Percentiles rank a stretch among this genome's conserved stretches.
phyloP scores from a whole-genome alignment of 2,329 filamentous ascomycete species.

The Fusarium algeriense region DNA sequence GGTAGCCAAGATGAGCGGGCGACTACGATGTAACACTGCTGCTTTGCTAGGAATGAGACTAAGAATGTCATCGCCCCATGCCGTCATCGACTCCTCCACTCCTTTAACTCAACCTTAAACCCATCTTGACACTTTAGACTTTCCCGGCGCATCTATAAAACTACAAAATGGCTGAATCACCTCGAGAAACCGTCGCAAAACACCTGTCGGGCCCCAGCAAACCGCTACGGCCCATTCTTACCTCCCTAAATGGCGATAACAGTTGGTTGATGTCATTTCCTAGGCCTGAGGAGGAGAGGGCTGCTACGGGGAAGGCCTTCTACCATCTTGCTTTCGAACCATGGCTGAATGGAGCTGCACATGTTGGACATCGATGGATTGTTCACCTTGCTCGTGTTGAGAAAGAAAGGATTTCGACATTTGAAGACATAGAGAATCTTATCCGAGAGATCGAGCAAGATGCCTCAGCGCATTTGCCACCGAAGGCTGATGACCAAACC shows the following conservation, averaged over 20 bases:
- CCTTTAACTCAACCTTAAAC: background rate
- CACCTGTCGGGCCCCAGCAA: background rate
- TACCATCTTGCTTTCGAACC: constrained; percentile 52
- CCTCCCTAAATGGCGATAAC: constrained; percentile 52
- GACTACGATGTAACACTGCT: background rate
- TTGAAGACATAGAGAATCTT: constrained; percentile 25
- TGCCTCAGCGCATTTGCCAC: background rate
- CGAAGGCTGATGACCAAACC: background rate
- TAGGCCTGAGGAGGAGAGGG: constrained; percentile 42
- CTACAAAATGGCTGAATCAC: background rate
- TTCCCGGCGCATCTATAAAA: background rate
- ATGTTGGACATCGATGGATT: constrained; percentile 38
- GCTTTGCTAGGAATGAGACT: background rate
- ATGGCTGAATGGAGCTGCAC: constrained; percentile 49
- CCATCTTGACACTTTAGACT: background rate
- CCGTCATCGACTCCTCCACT: constrained; percentile 1
- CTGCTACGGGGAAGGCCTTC: constrained; percentile 39
- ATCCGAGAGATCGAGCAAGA: constrained; percentile 37
- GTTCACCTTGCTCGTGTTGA: constrained; percentile 30
- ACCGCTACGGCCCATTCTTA: constrained; percentile 45
- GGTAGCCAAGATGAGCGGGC: background rate
- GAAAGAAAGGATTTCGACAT: constrained; percentile 5
- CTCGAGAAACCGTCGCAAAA: background rate
- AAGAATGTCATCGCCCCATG: background rate
- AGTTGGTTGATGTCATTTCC: constrained; percentile 53